A percentile compares a stretch with the other conserved stretches of the same genome.
Conservation (phyloP, 306 rosid genomes). For the Comarum palustre region DNA sequence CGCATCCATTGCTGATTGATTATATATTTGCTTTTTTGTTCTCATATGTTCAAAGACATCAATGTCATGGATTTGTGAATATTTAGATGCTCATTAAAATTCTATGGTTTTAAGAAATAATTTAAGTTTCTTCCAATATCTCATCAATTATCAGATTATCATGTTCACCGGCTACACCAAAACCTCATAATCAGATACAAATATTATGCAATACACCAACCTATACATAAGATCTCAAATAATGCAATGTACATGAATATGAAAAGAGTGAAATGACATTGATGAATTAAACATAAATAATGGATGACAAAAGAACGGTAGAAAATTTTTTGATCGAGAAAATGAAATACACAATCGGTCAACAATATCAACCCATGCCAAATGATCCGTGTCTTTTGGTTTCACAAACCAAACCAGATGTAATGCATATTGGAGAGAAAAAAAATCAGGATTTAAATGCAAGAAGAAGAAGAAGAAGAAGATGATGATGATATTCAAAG, state of each 20-base stretch:
- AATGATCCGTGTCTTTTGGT: background rate
- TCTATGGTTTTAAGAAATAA: too few species aligned
- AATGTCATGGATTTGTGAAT: too few species aligned
- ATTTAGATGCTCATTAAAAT: too few species aligned
- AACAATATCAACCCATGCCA: background rate
- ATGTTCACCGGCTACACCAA: too few species aligned
- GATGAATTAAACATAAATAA: background rate
- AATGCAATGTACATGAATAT: background rate
- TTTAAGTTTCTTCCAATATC: too few species aligned
- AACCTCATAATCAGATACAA: too few species aligned
- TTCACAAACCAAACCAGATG: background rate
- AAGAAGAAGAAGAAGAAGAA: background rate
- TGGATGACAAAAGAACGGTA: background rate
- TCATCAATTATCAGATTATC: too few species aligned
- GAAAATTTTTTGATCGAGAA: background rate
- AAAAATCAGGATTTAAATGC: background rate
- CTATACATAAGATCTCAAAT: background rate
- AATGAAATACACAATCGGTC: background rate
- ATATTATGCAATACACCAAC: too few species aligned
- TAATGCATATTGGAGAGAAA: background rate
- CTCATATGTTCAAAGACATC: too few species aligned
- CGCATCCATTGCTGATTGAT: too few species aligned
- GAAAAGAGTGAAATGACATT: background rate
- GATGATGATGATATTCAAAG: background rate
- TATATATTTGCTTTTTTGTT: too few species aligned